Evolutionary conservation across 306 rosid species (phyloP).

Genomic region (Trifolium dubium): DNA sequence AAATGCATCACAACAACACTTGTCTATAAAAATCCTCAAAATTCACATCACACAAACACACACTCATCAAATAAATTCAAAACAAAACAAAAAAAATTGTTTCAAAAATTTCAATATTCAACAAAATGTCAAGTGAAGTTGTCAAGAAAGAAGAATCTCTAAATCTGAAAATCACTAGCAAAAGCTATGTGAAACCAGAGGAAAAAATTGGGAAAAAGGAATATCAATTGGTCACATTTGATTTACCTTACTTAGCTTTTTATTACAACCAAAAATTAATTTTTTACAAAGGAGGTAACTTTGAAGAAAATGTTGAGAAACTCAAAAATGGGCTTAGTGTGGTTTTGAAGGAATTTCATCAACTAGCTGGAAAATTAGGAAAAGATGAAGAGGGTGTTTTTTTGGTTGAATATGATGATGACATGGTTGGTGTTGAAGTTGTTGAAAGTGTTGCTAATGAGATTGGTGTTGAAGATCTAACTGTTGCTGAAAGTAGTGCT

Average conservation of each 20-base stretch:
- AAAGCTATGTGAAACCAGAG: conserved; percentile 64
- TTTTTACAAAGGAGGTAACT: conserved; percentile 67
- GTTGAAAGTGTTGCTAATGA: conserved; percentile 67
- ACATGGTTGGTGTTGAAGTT: conserved; percentile 72
- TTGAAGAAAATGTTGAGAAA: conserved; percentile 63
- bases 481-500: conserved; percentile 61
- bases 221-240: conserved; percentile 83
- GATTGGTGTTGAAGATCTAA: conserved; percentile 61
- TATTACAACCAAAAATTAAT: conserved; percentile 93
- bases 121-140: conserved; percentile 55
- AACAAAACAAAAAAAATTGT: background rate
- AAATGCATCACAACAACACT: conserved; percentile 59
- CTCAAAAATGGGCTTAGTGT: conserved; percentile 67
- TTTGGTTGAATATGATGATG: conserved; percentile 76
- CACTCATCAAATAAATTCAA: conserved; percentile 7
- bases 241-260: conserved; percentile 88
- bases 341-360: conserved; percentile 74
- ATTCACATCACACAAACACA: background rate
- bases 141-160: conserved; percentile 41
- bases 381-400: conserved; percentile 92
- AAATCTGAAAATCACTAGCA: conserved; percentile 60
- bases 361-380: conserved; percentile 82
- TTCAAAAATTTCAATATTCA: background rate
- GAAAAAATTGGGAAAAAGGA: conserved; percentile 69
- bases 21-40: conserved; percentile 47